Conservation (phyloP, 2,329 filamentous ascomycete genomes). For the Penicillium sp. region DNA sequence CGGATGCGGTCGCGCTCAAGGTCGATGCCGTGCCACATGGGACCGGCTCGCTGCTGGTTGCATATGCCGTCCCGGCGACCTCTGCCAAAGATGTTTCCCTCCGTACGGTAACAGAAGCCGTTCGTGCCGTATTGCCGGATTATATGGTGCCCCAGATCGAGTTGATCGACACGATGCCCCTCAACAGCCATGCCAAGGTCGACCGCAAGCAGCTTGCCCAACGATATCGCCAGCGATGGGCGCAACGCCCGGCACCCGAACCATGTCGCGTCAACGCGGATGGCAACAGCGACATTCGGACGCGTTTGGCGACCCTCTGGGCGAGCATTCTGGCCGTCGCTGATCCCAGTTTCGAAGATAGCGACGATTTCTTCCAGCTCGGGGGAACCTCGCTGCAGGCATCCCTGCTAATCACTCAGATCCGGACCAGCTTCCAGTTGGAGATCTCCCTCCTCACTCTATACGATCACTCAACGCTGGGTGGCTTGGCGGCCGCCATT, state of each 20-base stretch:
- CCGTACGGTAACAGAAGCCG: too few relatives aligned
- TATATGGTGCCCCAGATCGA: slow-evolving; percentile 74
- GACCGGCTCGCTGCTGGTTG: slow-evolving; percentile 20
- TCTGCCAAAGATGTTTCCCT: too few relatives aligned
- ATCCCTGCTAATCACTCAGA: slow-evolving; percentile 20
- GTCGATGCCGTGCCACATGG: slow-evolving; percentile 7
- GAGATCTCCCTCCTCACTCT: slow-evolving; percentile 22
- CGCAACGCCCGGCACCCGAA: too few relatives aligned
- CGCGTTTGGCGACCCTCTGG: slow-evolving; percentile 9
- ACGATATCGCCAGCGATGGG: slow-evolving; percentile 10
- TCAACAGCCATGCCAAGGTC: slow-evolving; percentile 75
- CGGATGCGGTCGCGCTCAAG: slow-evolving; percentile 18
- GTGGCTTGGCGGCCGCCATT: slow-evolving; percentile 11
- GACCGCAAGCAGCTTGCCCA: slow-evolving; percentile 22
- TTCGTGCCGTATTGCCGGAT: too few relatives aligned
- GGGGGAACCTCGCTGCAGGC: slow-evolving; percentile 27
- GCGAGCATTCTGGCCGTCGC: slow-evolving; percentile 7
- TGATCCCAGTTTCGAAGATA: not conserved
- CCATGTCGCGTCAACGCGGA: too few relatives aligned
- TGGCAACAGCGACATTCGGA: not conserved
- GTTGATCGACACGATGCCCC: slow-evolving; percentile 64
- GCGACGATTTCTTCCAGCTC: slow-evolving; percentile 25
- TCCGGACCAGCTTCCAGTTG: slow-evolving; percentile 15
- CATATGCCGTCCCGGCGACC: slow-evolving; percentile 19
- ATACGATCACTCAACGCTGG: slow-evolving; percentile 24